These are phyloP conservation scores for Russula brevipes DNA, from an alignment of 768 basidiomycete genomes.

Conservation along the genomic window DNA sequence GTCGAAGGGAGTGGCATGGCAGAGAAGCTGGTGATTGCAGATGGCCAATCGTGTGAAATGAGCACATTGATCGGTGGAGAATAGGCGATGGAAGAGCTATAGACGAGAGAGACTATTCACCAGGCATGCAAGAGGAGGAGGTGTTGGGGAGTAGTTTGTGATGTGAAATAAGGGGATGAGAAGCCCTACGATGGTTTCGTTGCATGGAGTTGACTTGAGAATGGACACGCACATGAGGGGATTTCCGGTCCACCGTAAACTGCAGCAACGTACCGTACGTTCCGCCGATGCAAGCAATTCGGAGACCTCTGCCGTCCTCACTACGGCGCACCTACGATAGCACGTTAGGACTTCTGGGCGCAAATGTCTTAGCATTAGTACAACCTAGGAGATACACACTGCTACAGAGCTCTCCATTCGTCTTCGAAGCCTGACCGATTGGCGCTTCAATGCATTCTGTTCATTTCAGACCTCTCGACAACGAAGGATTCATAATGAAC, in stretches of 20 bases:
- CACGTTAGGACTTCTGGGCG: too few relatives aligned
- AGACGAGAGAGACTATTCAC: conserved; percentile 57
- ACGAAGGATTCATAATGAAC: conserved; percentile 32
- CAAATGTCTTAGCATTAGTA: conserved; percentile 29
- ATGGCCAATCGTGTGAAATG: conserved; percentile 75
- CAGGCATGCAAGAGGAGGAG: conserved; percentile 44
- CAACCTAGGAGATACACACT: conserved; percentile 84
- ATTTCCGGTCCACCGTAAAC: conserved; percentile 56
- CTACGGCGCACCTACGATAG: conserved; percentile 47
- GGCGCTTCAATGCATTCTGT: conserved; percentile 49
- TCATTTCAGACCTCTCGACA: not conserved
- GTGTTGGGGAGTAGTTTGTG: conserved; percentile 68
- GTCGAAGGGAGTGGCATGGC: conserved; percentile 42
- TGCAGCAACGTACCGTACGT: conserved; percentile 66
- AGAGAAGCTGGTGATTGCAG: conserved; percentile 57
- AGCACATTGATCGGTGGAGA: conserved; percentile 75
- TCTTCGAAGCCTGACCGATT: conserved; percentile 66
- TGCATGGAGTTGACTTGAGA: conserved; percentile 50
- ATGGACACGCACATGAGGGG: conserved; percentile 49
- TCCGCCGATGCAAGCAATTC: conserved; percentile 84
- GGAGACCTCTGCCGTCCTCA: conserved; percentile 73
- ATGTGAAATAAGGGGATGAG: conserved; percentile 67
- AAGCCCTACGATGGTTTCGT: conserved; percentile 50
- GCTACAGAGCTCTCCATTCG: conserved; percentile 72
- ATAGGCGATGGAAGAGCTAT: conserved; percentile 56